Base-by-base conservation (phyloP, 1,284 basidiomycete genomes). In the Ustilago sp. region DNA sequence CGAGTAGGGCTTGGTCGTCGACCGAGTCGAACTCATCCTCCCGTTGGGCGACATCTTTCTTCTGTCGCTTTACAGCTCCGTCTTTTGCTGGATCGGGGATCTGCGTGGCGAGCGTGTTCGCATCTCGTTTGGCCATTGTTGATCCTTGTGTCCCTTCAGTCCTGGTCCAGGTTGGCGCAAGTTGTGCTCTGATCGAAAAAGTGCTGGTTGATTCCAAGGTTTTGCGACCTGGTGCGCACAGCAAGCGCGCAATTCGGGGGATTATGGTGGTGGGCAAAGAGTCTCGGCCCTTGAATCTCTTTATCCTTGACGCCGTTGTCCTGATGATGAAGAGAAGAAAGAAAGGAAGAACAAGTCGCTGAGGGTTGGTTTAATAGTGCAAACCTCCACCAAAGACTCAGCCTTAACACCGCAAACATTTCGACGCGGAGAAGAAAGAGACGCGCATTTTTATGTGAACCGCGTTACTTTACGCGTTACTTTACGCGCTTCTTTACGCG, bases 21-120 rank as follows among this genome's bases (percentile, higher is more conserved):
- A 76, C 65, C 12, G 53, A 47, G 47, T 80, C 80, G 56, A 80
- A 79, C 11, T 82, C 80, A n/a, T 82, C 79, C 8, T 68, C 32
- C 11, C 32, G 19, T 7, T 19, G 8, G 3, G 43, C 54, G 11
- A 23, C 36, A 17, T 41, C 31, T 15, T 28, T 64, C 43, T 58
- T 73, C 12, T 38, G 36, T 12, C 60, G n/a, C 34, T 74, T 68
- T 15, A 19, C 43, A 13, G 54, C 31, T 0, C 23, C 28, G 3
- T 52, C 35, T n/a, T 66, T 39, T 3, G 51, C n/a, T 12, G 28
- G 12, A 50, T 54, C 57, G 8, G 39, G 6, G n/a, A 6, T 31
- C 4, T 52, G 45, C 2, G 50, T 50, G 31, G 59, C 51, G 36
- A 74, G 66, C 8, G 65, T 73, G 28, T 68, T 73, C 13, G 64